phyloP scores from a whole-genome alignment of 2,329 filamentous ascomycete genomes.

The Sclerotinia trifoliorum region DNA sequence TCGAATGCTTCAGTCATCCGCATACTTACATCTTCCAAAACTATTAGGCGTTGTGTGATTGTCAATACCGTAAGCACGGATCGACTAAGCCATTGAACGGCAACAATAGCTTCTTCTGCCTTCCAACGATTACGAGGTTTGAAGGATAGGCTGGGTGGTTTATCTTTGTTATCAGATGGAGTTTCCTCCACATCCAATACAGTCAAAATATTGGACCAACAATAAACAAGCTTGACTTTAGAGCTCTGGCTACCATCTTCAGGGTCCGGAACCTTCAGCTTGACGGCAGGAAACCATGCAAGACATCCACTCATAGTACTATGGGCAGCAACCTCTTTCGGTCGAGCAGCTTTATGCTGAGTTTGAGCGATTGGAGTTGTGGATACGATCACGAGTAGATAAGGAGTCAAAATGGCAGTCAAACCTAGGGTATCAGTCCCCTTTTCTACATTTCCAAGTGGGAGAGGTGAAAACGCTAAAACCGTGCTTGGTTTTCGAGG shows the following conservation, averaged over 20 bases:
- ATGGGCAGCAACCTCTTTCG: conserved; percentile 87
- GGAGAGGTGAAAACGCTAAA: conserved; percentile 83
- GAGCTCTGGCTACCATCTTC: conserved; percentile 67
- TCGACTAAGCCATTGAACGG: conserved; percentile 92
- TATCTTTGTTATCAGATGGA: conserved; percentile 66
- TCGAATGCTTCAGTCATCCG: conserved; percentile 95
- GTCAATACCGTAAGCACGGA: conserved; percentile 91
- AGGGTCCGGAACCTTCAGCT: conserved; percentile 73
- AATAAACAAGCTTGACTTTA: conserved; percentile 88
- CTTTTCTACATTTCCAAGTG: conserved; percentile 90
- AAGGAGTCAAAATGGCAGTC: conserved; percentile 93
- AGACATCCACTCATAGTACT: conserved; percentile 90
- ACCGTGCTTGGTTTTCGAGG: conserved; percentile 89
- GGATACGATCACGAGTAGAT: conserved; percentile 93
- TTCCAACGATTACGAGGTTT: conserved; percentile 83
- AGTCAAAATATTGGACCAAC: conserved; percentile 97
- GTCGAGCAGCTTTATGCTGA: conserved; percentile 87
- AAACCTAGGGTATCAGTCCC: conserved; percentile 83
- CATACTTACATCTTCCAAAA: conserved; percentile 85
- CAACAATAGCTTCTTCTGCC: conserved; percentile 91
- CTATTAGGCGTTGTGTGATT: conserved; percentile 88
- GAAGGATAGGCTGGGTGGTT: conserved; percentile 76
- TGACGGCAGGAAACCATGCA: conserved; percentile 96
- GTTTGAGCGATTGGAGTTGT: conserved; percentile 96
- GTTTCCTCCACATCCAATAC: conserved; percentile 84